Evolutionary conservation across 192 early-diverging fungal genomes (phyloP), one percentile per base, ranked within the genome.

Genomic region (Phycomyces nitens): DNA sequence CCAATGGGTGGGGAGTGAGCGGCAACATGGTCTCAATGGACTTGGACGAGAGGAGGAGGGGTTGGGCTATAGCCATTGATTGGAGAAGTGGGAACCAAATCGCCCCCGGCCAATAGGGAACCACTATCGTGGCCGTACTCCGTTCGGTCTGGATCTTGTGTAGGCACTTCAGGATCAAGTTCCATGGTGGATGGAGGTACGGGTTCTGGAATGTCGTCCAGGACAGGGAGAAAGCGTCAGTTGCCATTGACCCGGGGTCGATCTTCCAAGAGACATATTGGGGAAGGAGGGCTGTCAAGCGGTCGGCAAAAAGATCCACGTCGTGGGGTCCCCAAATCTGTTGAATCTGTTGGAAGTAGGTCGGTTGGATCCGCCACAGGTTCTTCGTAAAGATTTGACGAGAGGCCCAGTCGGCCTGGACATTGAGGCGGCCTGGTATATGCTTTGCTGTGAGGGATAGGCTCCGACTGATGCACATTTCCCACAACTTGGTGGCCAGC

Each of bases 211-310:
- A 54, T 0, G 21, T 49, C 26, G 49, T 21, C 61, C 51, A 52
- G n/a, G 16, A 39, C 15, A 63, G 39, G 11, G 18, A 41, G 39
- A 63, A 53, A 2, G 51, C 22, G 6, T 54, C 21, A 0, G 21
- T 15, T 18, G 49, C 2, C 12, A 57, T 26, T 0, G 29, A 8
- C 9, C 20, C 56, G 0, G 29, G 56, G 27, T 66, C 44, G 12
- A 8, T 0, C n/a, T 47, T 49, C 64, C 64, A 66, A 11, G 56
- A 66, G 10, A 66, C 64, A 20, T 66, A 66, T 27, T 53, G 42
- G 38, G 64, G 64, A 3, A 52, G 47, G 6, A 56, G 64, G 27
- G 15, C 27, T 6, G 12, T 57, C 1, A 39, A 4, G 3, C 64
- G 42, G 26, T 65, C 64, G 2, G 64, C 64, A 22, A 58, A 66